Percentiles rank a stretch among this genome's conserved stretches.
These are phyloP conservation scores for Termitomyces sp. DNA, from an alignment of 768 basidiomycete species.

Conservation along the genomic window DNA sequence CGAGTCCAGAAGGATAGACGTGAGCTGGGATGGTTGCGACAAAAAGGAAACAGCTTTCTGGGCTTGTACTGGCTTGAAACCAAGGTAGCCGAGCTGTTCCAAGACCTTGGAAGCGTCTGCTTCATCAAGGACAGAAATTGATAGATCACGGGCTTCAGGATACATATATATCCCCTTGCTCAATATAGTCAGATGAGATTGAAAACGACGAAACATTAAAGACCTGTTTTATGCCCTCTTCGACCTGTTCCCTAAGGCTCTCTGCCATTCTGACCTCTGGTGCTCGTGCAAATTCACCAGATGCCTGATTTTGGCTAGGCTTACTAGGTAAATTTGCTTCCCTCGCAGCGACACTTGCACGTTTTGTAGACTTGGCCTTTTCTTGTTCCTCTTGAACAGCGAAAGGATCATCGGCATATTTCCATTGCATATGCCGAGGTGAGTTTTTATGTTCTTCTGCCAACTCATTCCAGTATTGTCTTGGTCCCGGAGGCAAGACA, in stretches of 20 bases:
- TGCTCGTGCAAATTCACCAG: constrained; percentile 37
- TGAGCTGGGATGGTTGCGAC: constrained; percentile 50
- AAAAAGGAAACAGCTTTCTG: constrained; percentile 53
- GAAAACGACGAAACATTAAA: constrained; percentile 8
- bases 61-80: constrained; percentile 57
- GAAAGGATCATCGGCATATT: constrained; percentile 87
- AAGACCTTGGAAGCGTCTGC: constrained; percentile 40
- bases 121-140: constrained; percentile 30
- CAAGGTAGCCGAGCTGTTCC: constrained; percentile 55
- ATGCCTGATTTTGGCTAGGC: constrained; percentile 16
- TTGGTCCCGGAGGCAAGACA: constrained; percentile 76
- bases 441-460: constrained; percentile 62
- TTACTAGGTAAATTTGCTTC: constrained; percentile 13
- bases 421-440: constrained; percentile 74
- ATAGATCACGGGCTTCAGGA: constrained; percentile 38
- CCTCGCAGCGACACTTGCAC: constrained; percentile 24
- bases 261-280: constrained; percentile 85
- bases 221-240: constrained; percentile 76
- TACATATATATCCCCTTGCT: constrained; percentile 47
- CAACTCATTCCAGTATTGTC: constrained; percentile 84
- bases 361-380: constrained; percentile 49
- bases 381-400: constrained; percentile 67
- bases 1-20: constrained; percentile 54
- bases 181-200: background rate
- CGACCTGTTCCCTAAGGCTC: constrained; percentile 71